A percentile compares a stretch with the other conserved stretches of the same genome.
phyloP scores from a whole-genome alignment of 1,284 basidiomycete species.

The Schizophyllum amplum region DNA sequence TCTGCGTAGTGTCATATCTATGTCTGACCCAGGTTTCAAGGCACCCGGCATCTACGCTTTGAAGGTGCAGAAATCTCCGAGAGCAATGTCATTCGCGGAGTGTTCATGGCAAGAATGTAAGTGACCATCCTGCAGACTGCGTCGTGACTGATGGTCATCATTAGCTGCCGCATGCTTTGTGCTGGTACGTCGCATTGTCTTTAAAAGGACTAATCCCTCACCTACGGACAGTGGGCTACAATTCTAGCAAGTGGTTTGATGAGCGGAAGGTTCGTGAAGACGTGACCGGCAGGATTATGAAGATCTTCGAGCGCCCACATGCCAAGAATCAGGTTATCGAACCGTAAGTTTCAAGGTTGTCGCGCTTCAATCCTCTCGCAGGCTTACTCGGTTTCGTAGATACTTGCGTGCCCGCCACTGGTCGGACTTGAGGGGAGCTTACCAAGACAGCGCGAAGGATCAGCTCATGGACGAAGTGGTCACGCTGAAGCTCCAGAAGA shows the following conservation, averaged over 20 bases:
- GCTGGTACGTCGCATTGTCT: slow-evolving; percentile 7
- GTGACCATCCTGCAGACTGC: slow-evolving; percentile 11
- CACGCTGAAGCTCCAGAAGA: background rate
- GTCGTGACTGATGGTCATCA: background rate
- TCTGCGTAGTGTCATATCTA: slow-evolving; percentile 1
- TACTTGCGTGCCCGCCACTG: background rate
- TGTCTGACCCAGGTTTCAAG: background rate
- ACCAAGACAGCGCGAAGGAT: background rate
- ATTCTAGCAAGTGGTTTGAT: background rate
- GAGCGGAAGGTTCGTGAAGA: background rate
- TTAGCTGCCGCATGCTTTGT: slow-evolving; percentile 14
- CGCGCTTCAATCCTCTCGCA: background rate
- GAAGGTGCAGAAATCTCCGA: slow-evolving; percentile 17
- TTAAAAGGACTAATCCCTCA: slow-evolving; percentile 4
- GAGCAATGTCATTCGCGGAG: slow-evolving; percentile 17
- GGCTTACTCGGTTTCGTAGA: background rate
- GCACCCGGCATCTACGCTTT: slow-evolving; percentile 21
- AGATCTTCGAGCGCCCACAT: background rate
- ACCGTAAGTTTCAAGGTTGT: background rate
- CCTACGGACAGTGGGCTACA: background rate
- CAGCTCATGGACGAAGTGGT: background rate
- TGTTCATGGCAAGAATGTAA: slow-evolving; percentile 34
- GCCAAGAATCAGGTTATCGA: background rate
- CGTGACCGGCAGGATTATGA: background rate
- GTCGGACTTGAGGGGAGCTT: background rate